A percentile compares a stretch with the other conserved stretches of the same genome.
phyloP scores from a whole-genome alignment of 202 grass and related monocot genomes.

The Saccharum hybrid region DNA sequence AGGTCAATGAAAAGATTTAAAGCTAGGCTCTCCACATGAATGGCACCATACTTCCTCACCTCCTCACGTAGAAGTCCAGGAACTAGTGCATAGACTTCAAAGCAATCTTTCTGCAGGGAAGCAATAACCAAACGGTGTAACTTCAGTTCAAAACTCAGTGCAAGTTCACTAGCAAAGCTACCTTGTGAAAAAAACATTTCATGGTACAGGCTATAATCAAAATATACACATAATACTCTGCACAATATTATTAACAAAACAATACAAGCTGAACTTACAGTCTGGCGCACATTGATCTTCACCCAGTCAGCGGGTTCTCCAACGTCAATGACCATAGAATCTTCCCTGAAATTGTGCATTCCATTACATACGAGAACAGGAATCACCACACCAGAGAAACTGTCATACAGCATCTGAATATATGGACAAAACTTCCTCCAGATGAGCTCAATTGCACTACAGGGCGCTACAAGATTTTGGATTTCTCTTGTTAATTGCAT shows the following conservation, averaged over 20 bases:
- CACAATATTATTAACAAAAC: conserved; percentile 35
- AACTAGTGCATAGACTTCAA: conserved; percentile 96
- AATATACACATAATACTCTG: conserved; percentile 17
- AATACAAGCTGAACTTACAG: conserved; percentile 63
- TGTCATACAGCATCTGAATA: conserved; percentile 9
- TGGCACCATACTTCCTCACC: conserved; percentile 51
- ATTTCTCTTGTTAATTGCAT: conserved; percentile 35
- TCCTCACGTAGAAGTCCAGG: conserved; percentile 97
- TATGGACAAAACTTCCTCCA: neutral
- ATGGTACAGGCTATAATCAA: conserved; percentile 26
- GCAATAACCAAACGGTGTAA: conserved; percentile 11
- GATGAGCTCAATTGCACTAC: conserved; percentile 20
- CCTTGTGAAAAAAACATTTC: neutral
- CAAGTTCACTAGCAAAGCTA: conserved; percentile 21
- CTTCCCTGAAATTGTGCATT: conserved; percentile 59
- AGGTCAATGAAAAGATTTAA: conserved; percentile 24
- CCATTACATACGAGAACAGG: conserved; percentile 35
- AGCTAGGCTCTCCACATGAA: conserved; percentile 23
- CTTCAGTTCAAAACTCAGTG: conserved; percentile 24
- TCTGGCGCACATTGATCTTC: conserved; percentile 91
- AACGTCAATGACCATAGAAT: conserved; percentile 90
- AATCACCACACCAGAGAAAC: neutral
- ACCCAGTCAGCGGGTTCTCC: conserved; percentile 96
- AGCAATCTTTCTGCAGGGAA: conserved; percentile 94
- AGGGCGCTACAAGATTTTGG: conserved; percentile 1